Evolutionary conservation across 331 rosid species (phyloP), one percentile per base, ranked within the genome.

Genomic region (Malus hybrid): DNA sequence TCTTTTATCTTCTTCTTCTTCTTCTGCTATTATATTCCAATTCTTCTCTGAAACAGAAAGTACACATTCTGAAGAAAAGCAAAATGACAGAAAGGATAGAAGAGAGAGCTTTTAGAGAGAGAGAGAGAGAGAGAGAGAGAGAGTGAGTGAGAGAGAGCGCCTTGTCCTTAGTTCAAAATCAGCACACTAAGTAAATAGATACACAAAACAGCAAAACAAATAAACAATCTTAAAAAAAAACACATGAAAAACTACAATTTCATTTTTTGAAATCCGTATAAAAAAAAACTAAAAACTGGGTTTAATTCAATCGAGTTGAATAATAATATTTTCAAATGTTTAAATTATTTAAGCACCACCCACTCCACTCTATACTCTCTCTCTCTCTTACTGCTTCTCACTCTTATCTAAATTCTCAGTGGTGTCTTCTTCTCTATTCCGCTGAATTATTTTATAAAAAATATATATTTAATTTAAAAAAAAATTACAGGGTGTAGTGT

Each of bases 161-260:
- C 84, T 82, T 74, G 86, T 77, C 84, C 62, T 74, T 80, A 73
- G 89, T 80, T 86, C 83, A 79, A 86, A 71, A 78, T 79, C 83
- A 71, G 69, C 63, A 22, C 58, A 20, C 39, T 22, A 32, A 1
- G 26, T 61, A 52, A 14, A 58, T 60, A 16, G 56, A 18, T 72
- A 4, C 53, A 53, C 7, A 19, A 26, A n/a, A 1, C 64, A n/a
- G 11, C 10, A 56, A 2, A 56, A 56, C 4, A 19, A 19, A 56
- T 50, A 3, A 42, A 42, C 48, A 42, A 42, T 42, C 48, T 42
- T 42, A 0, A 42, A 11, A 24, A 24, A 42, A 42, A 42, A 42
- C 56, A 50, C 56, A 50, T 15, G 56, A 50, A 50, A 50, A 50
- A 50, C n/a, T 50, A 56, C 61, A 18, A 42, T 42, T 42, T 42